phyloP scores from a whole-genome alignment of 2,329 filamentous ascomycete genomes.

The Hyphodiscus sp. region DNA sequence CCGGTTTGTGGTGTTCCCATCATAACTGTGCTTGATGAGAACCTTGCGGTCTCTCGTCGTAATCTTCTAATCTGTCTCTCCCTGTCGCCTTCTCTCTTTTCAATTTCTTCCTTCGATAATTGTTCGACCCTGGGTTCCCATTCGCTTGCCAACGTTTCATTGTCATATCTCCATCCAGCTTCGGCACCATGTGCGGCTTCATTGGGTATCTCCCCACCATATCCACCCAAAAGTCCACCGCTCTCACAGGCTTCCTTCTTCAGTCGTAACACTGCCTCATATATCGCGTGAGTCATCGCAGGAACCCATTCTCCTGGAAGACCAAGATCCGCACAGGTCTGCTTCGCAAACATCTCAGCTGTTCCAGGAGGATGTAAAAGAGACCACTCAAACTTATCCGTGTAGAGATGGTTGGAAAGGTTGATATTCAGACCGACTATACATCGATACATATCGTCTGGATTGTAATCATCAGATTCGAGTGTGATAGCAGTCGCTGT shows the following conservation, averaged over 20 bases:
- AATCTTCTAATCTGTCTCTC: conserved; percentile 84
- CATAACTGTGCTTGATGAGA: conserved; percentile 81
- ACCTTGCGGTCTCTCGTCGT: conserved; percentile 83
- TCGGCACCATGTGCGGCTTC: conserved; percentile 76
- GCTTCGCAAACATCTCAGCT: conserved; percentile 84
- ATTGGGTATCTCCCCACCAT: conserved; percentile 71
- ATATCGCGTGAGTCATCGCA: conserved; percentile 92
- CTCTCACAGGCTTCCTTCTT: conserved; percentile 97
- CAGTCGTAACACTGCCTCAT: conserved; percentile 83
- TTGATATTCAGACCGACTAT: conserved; percentile 89
- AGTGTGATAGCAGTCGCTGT: conserved; percentile 57
- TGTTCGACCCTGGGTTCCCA: conserved; percentile 80
- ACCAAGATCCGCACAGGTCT: conserved; percentile 88
- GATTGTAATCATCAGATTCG: conserved; percentile 71
- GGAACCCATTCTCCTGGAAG: conserved; percentile 89
- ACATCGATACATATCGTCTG: conserved; percentile 91
- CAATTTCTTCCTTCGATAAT: conserved; percentile 91
- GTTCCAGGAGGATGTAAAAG: conserved; percentile 85
- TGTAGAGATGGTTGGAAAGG: conserved; percentile 83
- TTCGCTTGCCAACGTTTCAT: conserved; percentile 76
- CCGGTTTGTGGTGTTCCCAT: conserved; percentile 59
- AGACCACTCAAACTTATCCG: conserved; percentile 98
- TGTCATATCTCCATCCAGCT: conserved; percentile 93
- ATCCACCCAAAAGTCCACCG: conserved; percentile 75
- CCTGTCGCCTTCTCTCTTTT: conserved; percentile 90